Conservation (phyloP, 495 filamentous ascomycete species). For the Penicillium angulare region DNA sequence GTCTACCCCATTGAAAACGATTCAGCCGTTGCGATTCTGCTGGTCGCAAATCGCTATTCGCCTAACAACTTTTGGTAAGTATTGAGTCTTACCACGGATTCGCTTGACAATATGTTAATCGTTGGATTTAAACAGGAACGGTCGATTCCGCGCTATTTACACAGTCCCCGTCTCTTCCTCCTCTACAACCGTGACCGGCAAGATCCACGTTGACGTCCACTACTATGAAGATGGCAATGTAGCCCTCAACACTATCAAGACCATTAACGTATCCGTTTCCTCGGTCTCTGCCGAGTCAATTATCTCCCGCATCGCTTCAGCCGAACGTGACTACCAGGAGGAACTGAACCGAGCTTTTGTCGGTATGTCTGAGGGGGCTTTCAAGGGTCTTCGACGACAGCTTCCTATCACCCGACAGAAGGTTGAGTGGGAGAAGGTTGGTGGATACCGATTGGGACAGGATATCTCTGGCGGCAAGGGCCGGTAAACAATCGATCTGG, state of each 20-base stretch:
- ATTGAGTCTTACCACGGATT: neutral
- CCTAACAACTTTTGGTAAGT: constrained; percentile 92
- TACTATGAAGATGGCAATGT: constrained; percentile 99
- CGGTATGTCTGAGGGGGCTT: constrained; percentile 84
- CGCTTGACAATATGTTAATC: constrained; percentile 3
- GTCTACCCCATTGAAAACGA: constrained; percentile 76
- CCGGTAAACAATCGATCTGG: constrained; percentile 20
- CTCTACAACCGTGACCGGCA: constrained; percentile 42
- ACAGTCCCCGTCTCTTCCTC: constrained; percentile 61
- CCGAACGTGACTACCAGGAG: constrained; percentile 93
- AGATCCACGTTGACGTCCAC: constrained; percentile 69
- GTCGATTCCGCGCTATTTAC: constrained; percentile 90
- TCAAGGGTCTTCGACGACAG: constrained; percentile 90
- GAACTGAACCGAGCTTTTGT: constrained; percentile 90
- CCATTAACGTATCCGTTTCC: constrained; percentile 57
- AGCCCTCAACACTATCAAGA: constrained; percentile 80
- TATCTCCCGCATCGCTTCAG: constrained; percentile 67
- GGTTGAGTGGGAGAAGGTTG: constrained; percentile 99
- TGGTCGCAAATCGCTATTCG: constrained; percentile 95
- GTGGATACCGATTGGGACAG: constrained; percentile 83
- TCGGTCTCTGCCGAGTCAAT: constrained; percentile 65
- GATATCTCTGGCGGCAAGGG: constrained; percentile 55
- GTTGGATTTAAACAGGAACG: constrained; percentile 62
- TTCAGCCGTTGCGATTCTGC: constrained; percentile 70
- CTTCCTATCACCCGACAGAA: constrained; percentile 96